Conservation (phyloP, 306 rosid genomes). For the Fragaria iinumae region DNA sequence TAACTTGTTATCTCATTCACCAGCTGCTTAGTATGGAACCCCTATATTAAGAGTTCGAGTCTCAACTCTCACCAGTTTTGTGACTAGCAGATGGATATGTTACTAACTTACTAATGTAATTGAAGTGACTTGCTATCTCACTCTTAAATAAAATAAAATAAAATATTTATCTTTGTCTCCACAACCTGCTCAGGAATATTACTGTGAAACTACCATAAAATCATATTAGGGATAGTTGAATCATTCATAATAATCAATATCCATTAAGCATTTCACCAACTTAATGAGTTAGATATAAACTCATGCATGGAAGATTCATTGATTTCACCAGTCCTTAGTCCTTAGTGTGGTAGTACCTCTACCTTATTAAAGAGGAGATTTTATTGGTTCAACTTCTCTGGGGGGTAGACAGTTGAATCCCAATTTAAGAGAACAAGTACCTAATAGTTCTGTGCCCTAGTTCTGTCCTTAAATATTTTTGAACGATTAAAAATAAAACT, state of each 20-base stretch:
- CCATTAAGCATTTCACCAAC: neutral
- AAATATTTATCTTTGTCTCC: too few relatives aligned
- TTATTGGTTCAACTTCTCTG: conserved; percentile 14
- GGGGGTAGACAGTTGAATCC: conserved; percentile 15
- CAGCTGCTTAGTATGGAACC: too few relatives aligned
- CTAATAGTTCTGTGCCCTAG: conserved; percentile 8
- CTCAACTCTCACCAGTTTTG: too few relatives aligned
- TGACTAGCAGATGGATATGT: too few relatives aligned
- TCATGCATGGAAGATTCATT: neutral
- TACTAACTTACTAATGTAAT: too few relatives aligned
- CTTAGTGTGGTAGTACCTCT: conserved; percentile 18
- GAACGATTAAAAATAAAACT: neutral
- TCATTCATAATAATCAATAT: neutral
- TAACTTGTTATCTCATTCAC: too few relatives aligned
- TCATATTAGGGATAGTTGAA: neutral
- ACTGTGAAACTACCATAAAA: too few relatives aligned
- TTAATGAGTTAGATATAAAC: neutral
- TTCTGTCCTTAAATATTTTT: neutral
- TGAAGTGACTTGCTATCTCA: too few relatives aligned
- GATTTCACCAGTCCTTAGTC: conserved; percentile 13
- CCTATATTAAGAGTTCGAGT: too few relatives aligned
- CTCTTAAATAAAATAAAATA: too few relatives aligned
- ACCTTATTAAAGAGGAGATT: conserved; percentile 18
- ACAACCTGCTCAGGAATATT: too few relatives aligned
- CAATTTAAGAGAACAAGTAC: conserved; percentile 14